Percentiles rank a stretch among this genome's conserved stretches.
Evolutionary conservation across 164 flowering plant species (phyloP).

Genomic region (Amborella trichopoda): DNA sequence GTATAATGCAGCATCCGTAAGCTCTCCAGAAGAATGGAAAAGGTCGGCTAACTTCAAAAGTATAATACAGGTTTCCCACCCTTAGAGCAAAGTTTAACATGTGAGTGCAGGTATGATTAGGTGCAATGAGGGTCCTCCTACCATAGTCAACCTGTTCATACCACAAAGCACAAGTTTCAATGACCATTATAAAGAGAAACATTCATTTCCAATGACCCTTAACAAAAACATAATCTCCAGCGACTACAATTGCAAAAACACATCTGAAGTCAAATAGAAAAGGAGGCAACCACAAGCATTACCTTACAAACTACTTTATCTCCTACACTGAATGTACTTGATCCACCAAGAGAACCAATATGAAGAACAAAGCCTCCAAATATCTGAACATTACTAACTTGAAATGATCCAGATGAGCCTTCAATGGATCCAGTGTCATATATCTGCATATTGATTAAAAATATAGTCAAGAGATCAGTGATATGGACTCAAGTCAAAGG

Average conservation of each 20-base stretch:
- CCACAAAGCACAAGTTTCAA: neutral
- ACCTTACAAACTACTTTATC: slow-evolving; percentile 83
- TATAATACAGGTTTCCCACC: slow-evolving; percentile 30
- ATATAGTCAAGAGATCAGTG: neutral
- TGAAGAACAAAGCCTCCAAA: slow-evolving; percentile 88
- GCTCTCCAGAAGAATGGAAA: neutral
- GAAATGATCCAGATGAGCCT: slow-evolving; percentile 52
- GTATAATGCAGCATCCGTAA: slow-evolving; percentile 1
- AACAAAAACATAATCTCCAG: too few species aligned
- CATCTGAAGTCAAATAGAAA: too few species aligned
- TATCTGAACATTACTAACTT: slow-evolving; percentile 77
- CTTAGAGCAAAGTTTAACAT: slow-evolving; percentile 92
- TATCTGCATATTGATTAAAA: slow-evolving; percentile 34
- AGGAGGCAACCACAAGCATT: neutral
- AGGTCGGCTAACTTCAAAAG: neutral
- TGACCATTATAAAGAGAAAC: slow-evolving; percentile 1
- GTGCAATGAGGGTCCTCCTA: slow-evolving; percentile 82
- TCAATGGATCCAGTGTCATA: slow-evolving; percentile 77
- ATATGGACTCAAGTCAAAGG: neutral
- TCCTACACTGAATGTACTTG: slow-evolving; percentile 44
- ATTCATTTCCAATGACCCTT: too few species aligned
- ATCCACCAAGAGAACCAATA: slow-evolving; percentile 53
- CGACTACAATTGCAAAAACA: too few species aligned
- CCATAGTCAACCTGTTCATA: slow-evolving; percentile 78
- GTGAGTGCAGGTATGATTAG: slow-evolving; percentile 99